Evolutionary conservation across 2,329 filamentous ascomycete genomes (phyloP).

Genomic region (Claviceps quebecensis): DNA sequence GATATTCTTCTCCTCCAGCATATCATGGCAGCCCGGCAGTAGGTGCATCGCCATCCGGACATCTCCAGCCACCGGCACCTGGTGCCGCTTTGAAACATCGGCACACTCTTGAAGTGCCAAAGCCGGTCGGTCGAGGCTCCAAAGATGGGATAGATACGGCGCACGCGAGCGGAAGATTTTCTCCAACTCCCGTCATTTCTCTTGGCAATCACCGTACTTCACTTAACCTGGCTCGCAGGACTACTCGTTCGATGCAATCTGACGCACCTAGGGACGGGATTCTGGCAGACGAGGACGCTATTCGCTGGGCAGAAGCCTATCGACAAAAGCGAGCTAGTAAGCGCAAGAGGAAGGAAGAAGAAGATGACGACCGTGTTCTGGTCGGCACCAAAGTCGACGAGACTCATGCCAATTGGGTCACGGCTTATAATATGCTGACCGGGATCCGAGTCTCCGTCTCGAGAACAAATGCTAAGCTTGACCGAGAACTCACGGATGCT

Average conservation of each 20-base stretch:
- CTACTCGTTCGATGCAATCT: constrained; percentile 73
- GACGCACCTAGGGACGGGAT: constrained; percentile 75
- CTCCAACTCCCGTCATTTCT: constrained; percentile 43
- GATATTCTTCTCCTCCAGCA: constrained; percentile 51
- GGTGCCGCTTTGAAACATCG: constrained; percentile 58
- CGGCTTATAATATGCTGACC: constrained; percentile 98
- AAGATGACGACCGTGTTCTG: constrained; percentile 87
- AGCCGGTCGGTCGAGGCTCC: constrained; percentile 52
- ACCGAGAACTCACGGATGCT: constrained; percentile 74
- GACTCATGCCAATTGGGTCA: constrained; percentile 92
- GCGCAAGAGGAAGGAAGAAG: constrained; percentile 65
- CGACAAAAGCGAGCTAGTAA: constrained; percentile 84
- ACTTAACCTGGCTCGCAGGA: constrained; percentile 65
- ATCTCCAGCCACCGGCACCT: constrained; percentile 29
- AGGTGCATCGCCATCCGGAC: constrained; percentile 32
- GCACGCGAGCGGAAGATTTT: constrained; percentile 68
- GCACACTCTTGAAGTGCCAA: constrained; percentile 80
- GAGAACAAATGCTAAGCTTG: constrained; percentile 90
- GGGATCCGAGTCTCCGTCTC: constrained; percentile 96
- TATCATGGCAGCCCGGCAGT: constrained; percentile 29
- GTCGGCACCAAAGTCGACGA: constrained; percentile 97
- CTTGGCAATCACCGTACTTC: constrained; percentile 59
- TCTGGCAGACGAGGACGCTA: constrained; percentile 75
- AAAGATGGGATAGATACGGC: constrained; percentile 55
- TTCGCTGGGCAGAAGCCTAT: constrained; percentile 85